Evolutionary conservation across 1,139 yeast species (phyloP), one percentile per base, ranked within the genome.

Genomic region (Nematodospora anomalae): DNA sequence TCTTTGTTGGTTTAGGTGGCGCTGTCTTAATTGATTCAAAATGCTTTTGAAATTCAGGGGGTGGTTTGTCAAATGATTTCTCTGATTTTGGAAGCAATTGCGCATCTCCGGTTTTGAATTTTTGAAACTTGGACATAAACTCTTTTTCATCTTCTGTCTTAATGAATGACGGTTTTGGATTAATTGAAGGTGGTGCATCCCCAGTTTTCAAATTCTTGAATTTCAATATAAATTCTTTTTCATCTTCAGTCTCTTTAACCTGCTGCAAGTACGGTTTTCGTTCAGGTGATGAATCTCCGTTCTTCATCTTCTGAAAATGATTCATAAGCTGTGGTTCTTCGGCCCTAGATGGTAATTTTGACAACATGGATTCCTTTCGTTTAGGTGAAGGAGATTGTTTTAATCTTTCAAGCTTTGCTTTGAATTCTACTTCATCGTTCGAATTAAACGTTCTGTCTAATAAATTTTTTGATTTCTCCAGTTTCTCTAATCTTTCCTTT

Each of bases 371-470:
- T 11, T 9, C 14, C 2, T 26, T 11, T 6, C 7, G 23, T 23
- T 31, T 29, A 14, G 34, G 34, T 25, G 34, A 27, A 15, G 16
- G 16, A 5, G 28, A 23, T 3, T 10, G 47, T 5, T 54, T 42
- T 3, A 55, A 44, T 53, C 55, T 52, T 27, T 49, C 53, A 4
- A 52, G 37, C 30, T 48, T 49, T 1, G 21, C 18, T 20, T 32
- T 26, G 10, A 32, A 36, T 18, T 38, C 42, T 7, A 26, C 37
- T 23, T 34, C 37, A 8, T 34, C 37, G 12, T 29, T 14, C 11
- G 37, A 28, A 16, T 34, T 27, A 28, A 29, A 28, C n/a, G 21
- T 8, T 8, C 21, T 6, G 8, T 18, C 8, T 8, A 18, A 18
- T 18, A 18, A 8, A 18, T 18, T 18, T 18, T 8, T 18, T 18